Base-by-base conservation (phyloP, 352 stramenopile species). In the Pythium oligandrum region DNA sequence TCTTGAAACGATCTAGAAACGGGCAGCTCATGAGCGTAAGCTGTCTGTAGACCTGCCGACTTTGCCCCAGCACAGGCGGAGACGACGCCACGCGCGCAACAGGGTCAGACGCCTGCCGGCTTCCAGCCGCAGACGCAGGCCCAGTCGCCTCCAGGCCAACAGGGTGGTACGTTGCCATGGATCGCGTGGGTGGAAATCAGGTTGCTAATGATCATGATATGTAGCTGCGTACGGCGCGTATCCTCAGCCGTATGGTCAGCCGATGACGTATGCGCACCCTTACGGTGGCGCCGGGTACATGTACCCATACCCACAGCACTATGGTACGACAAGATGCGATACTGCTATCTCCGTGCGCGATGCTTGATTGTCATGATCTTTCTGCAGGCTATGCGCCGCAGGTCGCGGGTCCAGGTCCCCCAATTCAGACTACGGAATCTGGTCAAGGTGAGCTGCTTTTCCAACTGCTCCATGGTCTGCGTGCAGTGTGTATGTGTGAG, bases 351-450 rank as follows among this genome's bases (percentile, higher is more conserved):
- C 40, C 6, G 38, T 40, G 44, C 12, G 6, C 31, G 26, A 44
- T 43, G 34, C 48, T 2, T 50, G 42, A 7, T 55, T 36, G 11
- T 33, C 55, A 59, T 3, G 46, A 2, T 59, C 1, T 38, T 26
- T 47, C 2, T 48, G 44, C 33, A 94, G 83, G 84, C 45, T 94
- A 92, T 53, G 75, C 82, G 37, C 84, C 84, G 44, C 81, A 92
- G 60, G 83, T 94, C 47, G 84, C 83, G 44, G 84, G 84, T 47
- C 84, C 84, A 10, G 84, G 84, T 44, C 84, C 84, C 53, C 84
- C 84, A n/a, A 94, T 94, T 58, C 84, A 94, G 59, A 94, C 82
- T 33, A 93, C 84, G 47, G 84, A 94, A 60, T 91, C 79, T 34
- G 84, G 84, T 45, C 84, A 94, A 91, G 84, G 84, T 94, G 67